A percentile compares a stretch with the other conserved stretches of the same genome.
phyloP scores from a whole-genome alignment of 495 filamentous ascomycete species.

The Aspergillus sparsus region DNA sequence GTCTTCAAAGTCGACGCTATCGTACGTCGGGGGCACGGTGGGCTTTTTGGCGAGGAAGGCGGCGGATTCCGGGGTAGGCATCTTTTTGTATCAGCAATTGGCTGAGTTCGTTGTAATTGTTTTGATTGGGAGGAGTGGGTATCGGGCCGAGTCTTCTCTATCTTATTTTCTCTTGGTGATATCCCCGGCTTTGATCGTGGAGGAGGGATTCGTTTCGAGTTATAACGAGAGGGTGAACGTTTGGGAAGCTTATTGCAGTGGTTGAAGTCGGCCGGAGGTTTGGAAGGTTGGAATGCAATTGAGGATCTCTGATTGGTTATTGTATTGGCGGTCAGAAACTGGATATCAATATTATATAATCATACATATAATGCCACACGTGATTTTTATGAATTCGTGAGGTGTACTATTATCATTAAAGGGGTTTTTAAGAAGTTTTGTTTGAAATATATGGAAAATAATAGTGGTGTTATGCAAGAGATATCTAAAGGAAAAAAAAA shows the following conservation, averaged over 20 bases:
- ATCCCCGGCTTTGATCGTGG: neutral
- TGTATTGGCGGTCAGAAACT: constrained; percentile 9
- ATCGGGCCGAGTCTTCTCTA: neutral
- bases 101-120: constrained; percentile 3
- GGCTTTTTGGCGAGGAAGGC: constrained; percentile 94
- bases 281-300: constrained; percentile 23
- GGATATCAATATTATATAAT: neutral
- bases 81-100: constrained; percentile 3
- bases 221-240: too few species aligned
- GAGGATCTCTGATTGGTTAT: constrained; percentile 25
- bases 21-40: constrained; percentile 88
- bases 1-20: constrained; percentile 96
- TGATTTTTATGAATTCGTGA: neutral
- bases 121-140: neutral
- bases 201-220: constrained; percentile 2
- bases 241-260: constrained; percentile 7
- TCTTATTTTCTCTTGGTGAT: too few species aligned
- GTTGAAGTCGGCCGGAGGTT: constrained; percentile 14
- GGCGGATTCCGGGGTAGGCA: constrained; percentile 91
- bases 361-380: neutral
- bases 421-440: constrained; percentile 11
- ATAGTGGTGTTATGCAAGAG: constrained; percentile 3
- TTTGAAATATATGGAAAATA: neutral
- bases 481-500: constrained; percentile 28
- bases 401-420: neutral